Evolutionary conservation across 2,329 filamentous ascomycete species (phyloP), one percentile per base, ranked within the genome.

Genomic region (Zarea fungicola): DNA sequence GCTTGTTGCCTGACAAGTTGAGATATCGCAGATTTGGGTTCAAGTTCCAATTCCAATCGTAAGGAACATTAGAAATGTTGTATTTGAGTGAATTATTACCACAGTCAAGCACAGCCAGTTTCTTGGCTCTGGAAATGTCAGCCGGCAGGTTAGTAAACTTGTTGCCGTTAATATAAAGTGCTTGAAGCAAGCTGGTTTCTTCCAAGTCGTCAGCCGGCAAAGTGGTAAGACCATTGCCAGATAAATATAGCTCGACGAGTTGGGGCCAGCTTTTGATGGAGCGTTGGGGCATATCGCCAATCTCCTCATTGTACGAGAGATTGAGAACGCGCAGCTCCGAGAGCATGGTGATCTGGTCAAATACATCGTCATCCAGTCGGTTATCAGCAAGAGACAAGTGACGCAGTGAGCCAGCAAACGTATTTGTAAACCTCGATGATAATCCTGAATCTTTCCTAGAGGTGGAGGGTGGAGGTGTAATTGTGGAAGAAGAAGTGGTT

Each of bases 21-120:
- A 99, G 83, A 62, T 95, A 99, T 54, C 91, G 87, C 56, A 99
- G 72, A 59, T 96, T 95, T 42, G 87, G 89, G 61, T 99, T 99
- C 76, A 93, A 88, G 62, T 97, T 97, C 93, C 93, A 99, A 61
- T 99, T 99, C 93, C 93, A 99, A 64, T 99, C 93, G 63, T 99
- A 99, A 0, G 92, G 93, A 76, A 95, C 96, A 62, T 99, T 99
- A 25, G 90, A 93, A 41, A 99, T 95, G 64, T 99, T 99, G 77
- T 99, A 99, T 67, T 97, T 99, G 50, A 99, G 75, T 19, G 81
- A 84, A 63, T 99, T 99, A 75, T 88, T 96, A 52, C 91, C 92
- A 54, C 95, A 95, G 67, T 99, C 93, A 43, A 99, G 76, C 42
- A 96, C 86, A 5, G 90, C 85, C 22, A 99, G 78, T 66, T 93